Evolutionary conservation across 2,329 filamentous ascomycete genomes (phyloP).

Genomic region (Pseudogymnoascus verrucosus): DNA sequence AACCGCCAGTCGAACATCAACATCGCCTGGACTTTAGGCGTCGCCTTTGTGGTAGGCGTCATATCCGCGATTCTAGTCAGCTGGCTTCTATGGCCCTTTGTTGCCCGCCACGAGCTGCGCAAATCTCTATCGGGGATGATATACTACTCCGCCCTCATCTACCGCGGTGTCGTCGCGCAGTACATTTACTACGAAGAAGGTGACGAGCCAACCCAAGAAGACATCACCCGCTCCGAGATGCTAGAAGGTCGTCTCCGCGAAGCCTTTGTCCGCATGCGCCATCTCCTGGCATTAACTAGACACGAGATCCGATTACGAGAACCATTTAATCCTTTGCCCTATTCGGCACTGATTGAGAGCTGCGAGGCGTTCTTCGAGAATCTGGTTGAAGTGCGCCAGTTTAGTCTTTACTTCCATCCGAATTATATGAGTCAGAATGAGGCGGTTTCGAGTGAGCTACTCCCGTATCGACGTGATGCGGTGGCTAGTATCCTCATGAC

Average conservation of each 20-base stretch:
- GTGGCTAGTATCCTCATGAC: constrained; percentile 51
- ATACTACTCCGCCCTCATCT: constrained; percentile 50
- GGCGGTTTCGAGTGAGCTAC: constrained; percentile 40
- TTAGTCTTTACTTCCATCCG: constrained; percentile 49
- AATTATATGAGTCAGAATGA: constrained; percentile 43
- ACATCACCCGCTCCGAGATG: constrained; percentile 46
- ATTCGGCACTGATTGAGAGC: constrained; percentile 46
- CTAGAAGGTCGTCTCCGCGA: constrained; percentile 52
- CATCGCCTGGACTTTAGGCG: constrained; percentile 40
- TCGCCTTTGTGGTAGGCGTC: constrained; percentile 46
- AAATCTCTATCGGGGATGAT: constrained; percentile 49
- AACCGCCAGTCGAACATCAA: constrained; percentile 27
- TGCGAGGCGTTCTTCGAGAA: constrained; percentile 54
- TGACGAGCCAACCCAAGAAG: constrained; percentile 41
- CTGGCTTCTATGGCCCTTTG: constrained; percentile 54
- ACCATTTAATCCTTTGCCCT: constrained; percentile 48
- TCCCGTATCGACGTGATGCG: constrained; percentile 46
- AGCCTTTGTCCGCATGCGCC: constrained; percentile 49
- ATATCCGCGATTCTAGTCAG: constrained; percentile 47
- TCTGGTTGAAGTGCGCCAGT: constrained; percentile 49
- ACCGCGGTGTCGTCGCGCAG: constrained; percentile 43
- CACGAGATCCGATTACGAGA: constrained; percentile 52
- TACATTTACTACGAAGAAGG: constrained; percentile 53
- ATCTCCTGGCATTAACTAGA: constrained; percentile 48
- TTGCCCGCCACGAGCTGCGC: constrained; percentile 50